Percentiles rank a stretch among this genome's conserved stretches.
These are phyloP conservation scores for Pachysandra terminalis DNA, from an alignment of 164 flowering plant genomes.

Conservation along the genomic window DNA sequence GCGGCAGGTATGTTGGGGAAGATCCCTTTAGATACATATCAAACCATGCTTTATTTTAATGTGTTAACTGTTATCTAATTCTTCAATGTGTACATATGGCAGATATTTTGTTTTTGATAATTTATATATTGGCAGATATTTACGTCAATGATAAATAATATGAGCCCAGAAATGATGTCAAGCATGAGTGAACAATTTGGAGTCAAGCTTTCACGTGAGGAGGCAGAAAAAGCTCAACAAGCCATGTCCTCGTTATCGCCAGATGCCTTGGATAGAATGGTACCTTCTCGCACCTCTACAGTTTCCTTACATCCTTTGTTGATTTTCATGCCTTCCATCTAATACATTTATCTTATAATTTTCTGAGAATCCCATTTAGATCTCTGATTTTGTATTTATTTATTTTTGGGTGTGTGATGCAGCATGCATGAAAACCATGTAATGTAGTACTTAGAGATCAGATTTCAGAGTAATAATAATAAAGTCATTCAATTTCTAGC, in stretches of 20 bases:
- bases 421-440: too few species aligned
- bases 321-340: background rate
- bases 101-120: too few species aligned
- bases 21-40: conserved; percentile 1
- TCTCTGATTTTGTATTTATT: too few species aligned
- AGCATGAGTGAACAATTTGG: conserved; percentile 96
- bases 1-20: conserved; percentile 52
- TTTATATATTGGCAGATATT: conserved; percentile 65
- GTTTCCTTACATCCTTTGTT: background rate
- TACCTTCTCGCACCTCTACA: conserved; percentile 20
- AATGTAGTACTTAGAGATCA: too few species aligned
- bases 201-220: conserved; percentile 77
- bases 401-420: too few species aligned
- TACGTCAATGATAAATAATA: conserved; percentile 80
- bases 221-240: conserved; percentile 90
- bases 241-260: conserved; percentile 93
- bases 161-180: conserved; percentile 97
- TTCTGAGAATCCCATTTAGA: background rate
- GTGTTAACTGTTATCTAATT: background rate
- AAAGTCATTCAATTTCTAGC: too few species aligned
- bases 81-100: conserved; percentile 6
- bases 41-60: background rate
- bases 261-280: conserved; percentile 87
- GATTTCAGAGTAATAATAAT: too few species aligned
- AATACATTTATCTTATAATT: background rate